Evolutionary conservation across 208 protist species (phyloP).

Genomic region (Trypanosoma grayi): DNA sequence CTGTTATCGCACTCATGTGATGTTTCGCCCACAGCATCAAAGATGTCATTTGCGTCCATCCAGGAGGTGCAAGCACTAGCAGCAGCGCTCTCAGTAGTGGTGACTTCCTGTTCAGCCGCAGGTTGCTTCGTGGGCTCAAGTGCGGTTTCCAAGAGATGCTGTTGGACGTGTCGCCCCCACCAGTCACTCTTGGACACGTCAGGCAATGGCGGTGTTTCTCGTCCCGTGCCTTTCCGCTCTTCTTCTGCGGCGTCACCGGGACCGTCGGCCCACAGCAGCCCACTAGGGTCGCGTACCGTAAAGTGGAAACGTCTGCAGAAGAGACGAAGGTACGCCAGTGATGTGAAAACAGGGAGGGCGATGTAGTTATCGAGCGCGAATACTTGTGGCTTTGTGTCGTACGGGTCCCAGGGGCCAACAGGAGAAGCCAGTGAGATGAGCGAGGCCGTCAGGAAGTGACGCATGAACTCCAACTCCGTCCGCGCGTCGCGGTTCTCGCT

Average conservation of each 20-base stretch:
- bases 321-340: conserved; percentile 59
- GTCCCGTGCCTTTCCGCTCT: neutral
- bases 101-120: conserved; percentile 2
- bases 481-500: conserved; percentile 73
- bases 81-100: neutral
- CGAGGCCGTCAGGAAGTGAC: conserved; percentile 65
- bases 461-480: conserved; percentile 78
- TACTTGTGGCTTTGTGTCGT: conserved; percentile 86
- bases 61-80: neutral
- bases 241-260: conserved; percentile 20
- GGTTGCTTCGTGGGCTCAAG: neutral
- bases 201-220: conserved; percentile 26
- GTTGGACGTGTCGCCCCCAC: conserved; percentile 36
- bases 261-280: conserved; percentile 69
- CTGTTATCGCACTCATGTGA: neutral
- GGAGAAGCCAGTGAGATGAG: conserved; percentile 82
- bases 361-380: conserved; percentile 85
- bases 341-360: conserved; percentile 87
- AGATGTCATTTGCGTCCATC: conserved; percentile 22
- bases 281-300: conserved; percentile 72
- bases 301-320: conserved; percentile 75
- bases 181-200: conserved; percentile 48
- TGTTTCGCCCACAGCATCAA: conserved; percentile 20
- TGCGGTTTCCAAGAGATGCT: conserved; percentile 8
- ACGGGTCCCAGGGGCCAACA: conserved; percentile 77